These are phyloP conservation scores for Crithidia thermophila DNA, from an alignment of 208 protist species.

Conservation along the genomic window DNA sequence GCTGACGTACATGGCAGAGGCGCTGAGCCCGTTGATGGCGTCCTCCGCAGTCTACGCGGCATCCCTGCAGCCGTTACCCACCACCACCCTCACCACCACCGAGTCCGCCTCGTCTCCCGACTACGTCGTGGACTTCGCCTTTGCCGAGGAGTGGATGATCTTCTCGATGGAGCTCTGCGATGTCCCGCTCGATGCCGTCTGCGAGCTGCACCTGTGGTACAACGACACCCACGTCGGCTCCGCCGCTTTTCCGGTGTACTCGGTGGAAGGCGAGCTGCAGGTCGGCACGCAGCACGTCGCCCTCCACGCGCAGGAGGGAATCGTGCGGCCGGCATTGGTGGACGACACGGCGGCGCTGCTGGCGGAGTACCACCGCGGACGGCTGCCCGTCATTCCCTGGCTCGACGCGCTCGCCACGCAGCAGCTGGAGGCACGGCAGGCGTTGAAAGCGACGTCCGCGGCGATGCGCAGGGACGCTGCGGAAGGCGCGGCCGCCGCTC, in stretches of 20 bases:
- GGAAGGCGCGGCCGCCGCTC: background rate
- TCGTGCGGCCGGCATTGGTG: too few relatives aligned
- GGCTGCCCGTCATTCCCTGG: conserved; percentile 68
- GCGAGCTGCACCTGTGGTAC: conserved; percentile 27
- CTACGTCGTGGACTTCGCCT: conserved; percentile 4
- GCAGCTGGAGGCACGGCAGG: conserved; percentile 34
- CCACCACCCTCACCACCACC: background rate
- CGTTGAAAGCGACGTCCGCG: background rate
- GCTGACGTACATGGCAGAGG: conserved; percentile 56
- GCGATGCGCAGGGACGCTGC: too few relatives aligned
- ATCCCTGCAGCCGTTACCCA: background rate
- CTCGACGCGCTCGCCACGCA: conserved; percentile 72
- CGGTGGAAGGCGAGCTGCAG: conserved; percentile 50
- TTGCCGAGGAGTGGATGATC: conserved; percentile 46
- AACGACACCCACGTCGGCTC: conserved; percentile 14
- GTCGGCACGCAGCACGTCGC: conserved; percentile 39
- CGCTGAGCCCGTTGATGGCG: conserved; percentile 60
- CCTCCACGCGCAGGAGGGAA: conserved; percentile 12
- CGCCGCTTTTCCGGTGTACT: conserved; percentile 38
- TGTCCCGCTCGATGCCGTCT: conserved; percentile 76
- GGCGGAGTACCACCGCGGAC: conserved; percentile 31
- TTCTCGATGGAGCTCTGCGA: conserved; percentile 86
- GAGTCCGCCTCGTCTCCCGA: background rate
- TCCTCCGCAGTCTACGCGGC: conserved; percentile 39
- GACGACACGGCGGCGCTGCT: conserved; percentile 19